Base-by-base conservation (phyloP, 768 basidiomycete species). In the Phaeotremella skinneri region DNA sequence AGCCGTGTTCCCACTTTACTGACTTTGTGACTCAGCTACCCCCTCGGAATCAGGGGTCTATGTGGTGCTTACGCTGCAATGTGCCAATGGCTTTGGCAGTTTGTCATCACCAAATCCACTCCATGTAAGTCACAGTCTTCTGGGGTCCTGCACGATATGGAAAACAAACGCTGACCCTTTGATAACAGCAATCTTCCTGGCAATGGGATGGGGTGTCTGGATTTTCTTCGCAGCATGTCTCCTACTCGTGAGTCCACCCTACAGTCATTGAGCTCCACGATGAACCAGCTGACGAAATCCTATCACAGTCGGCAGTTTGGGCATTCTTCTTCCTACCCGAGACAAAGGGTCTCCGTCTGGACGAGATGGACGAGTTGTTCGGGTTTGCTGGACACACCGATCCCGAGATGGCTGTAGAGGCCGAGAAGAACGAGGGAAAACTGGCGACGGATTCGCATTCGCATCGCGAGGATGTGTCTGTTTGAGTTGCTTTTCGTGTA, bases 161-260 rank as follows among this genome's bases (percentile, higher is more conserved):
- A n/a, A n/a, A n/a, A n/a, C n/a, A n/a, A n/a, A n/a, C n/a, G n/a
- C n/a, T n/a, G n/a, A n/a, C n/a, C n/a, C n/a, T n/a, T n/a, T n/a
- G n/a, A n/a, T n/a, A n/a, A n/a, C n/a, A n/a, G n/a, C n/a, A 48
- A 75, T 73, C 67, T 73, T 75, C 56, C 55, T 58, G 31, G 31
- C 52, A 41, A 69, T 70, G 61, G 66, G 70, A 2, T 67, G 62
- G 31, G 66, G 66, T 2, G 63, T 63, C 13, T 72, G 64, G 59
- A 50, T 69, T 59, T 69, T 72, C 53, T 72, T 69, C 58, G 66
- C 51, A 21, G 47, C 45, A 27, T 61, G 62, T 58, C 49, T 65
- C 43, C 42, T 64, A 30, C 53, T 56, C 57, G n/a, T n/a, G n/a
- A n/a, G n/a, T n/a, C n/a, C n/a, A n/a, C n/a, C n/a, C n/a, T n/a